These are phyloP conservation scores for Symmetrospora coprosmae DNA, from an alignment of 768 basidiomycete species.

Conservation along the genomic window DNA sequence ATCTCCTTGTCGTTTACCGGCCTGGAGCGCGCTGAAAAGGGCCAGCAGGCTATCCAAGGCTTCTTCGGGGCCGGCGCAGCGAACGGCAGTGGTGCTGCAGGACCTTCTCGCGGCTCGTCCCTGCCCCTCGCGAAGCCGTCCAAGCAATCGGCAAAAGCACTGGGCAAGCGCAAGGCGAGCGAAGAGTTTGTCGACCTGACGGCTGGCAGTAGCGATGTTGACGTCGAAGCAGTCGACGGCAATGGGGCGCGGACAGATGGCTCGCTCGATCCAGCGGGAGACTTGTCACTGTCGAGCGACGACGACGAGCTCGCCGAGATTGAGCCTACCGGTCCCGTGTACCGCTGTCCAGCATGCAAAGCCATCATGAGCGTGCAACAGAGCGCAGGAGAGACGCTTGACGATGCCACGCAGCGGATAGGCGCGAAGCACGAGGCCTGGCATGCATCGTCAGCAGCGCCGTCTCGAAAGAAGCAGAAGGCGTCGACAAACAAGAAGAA, in stretches of 20 bases:
- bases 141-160: constrained; percentile 8
- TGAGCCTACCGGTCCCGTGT: constrained; percentile 7
- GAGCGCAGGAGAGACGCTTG: neutral
- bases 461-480: neutral
- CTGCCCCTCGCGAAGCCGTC: neutral
- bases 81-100: neutral
- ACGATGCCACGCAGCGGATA: neutral
- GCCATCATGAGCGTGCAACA: neutral
- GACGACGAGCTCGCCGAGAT: constrained; percentile 1
- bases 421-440: neutral
- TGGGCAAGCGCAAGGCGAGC: constrained; percentile 12
- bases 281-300: neutral
- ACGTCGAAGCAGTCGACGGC: neutral
- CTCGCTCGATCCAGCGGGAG: neutral
- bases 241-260: too few species aligned
- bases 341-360: constrained; percentile 10
- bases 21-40: constrained; percentile 56
- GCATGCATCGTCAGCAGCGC: neutral
- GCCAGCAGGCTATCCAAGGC: constrained; percentile 73
- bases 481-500: constrained; percentile 4
- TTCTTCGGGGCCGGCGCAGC: constrained; percentile 47
- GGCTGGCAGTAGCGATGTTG: neutral
- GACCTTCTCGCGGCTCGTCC: neutral
- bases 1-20: constrained; percentile 64
- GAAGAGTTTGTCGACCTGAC: constrained; percentile 13